Evolutionary conservation across 768 basidiomycete species (phyloP), one percentile per base, ranked within the genome.

Genomic region (Amanita rimosa): DNA sequence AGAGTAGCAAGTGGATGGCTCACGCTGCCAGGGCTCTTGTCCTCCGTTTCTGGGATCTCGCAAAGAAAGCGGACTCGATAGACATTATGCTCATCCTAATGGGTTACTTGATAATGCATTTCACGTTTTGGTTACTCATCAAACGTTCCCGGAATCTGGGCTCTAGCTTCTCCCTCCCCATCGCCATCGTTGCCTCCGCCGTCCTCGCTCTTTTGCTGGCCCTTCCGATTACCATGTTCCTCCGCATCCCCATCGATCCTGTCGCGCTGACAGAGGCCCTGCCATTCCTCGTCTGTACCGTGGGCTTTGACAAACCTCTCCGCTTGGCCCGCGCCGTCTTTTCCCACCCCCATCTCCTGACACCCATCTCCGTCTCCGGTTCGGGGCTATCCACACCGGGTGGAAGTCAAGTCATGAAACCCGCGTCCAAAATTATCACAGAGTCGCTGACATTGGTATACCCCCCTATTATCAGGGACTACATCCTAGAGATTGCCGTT

Each of bases 301-400:
- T 99, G 52, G 95, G 95, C 6, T 99, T 98, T 63, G 96, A 99
- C 67, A 98, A 99, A 63, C 95, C 94, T 0, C 81, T 95, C 40
- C 79, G 89, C 6, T 81, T 99, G 21, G 94, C 93, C 2, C 76
- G 83, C 10, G 85, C 92, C 2, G 88, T 98, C 13, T 90, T 97
- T 67, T 75, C 79, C 24, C 87, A 93, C 56, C 88, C 86, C 2
- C 77, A 85, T 42, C 65, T 81, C 31, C 66, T 72, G 43, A 61
- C 69, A 45, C 62, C 74, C 50, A 59, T 55, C 46, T 51, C 51
- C 51, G 57, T 35, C 44, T 58, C 49, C 52, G 59, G 49, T 31
- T 62, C 39, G 53, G 54, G 6, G 6, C 24, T 52, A 4, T 48
- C 62, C 8, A 57, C 54, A 24, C 57, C 60, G 6, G 55, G 51